Evolutionary conservation across 2,329 filamentous ascomycete species (phyloP).

Genomic region (Epichloe baconii): DNA sequence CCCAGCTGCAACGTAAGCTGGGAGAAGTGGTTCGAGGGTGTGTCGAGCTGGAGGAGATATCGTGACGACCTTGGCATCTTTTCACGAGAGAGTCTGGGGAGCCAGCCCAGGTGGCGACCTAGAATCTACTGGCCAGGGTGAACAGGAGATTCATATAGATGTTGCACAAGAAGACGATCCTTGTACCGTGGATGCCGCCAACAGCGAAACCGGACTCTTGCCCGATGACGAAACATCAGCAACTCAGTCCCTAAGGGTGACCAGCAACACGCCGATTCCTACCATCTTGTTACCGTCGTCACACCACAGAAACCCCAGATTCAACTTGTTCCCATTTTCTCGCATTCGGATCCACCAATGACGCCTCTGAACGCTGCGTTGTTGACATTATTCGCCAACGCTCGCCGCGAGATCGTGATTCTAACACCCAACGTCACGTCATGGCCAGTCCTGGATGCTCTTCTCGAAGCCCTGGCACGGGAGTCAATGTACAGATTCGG

Average conservation of each 20-base stretch:
- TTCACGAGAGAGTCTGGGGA: conserved; percentile 59
- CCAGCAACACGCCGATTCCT: conserved; percentile 19
- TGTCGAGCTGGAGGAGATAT: conserved; percentile 48
- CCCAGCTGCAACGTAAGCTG: conserved; percentile 78
- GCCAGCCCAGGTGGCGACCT: conserved; percentile 9
- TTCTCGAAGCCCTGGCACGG: conserved; percentile 47
- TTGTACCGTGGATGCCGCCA: background rate
- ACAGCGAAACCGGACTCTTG: conserved; percentile 6
- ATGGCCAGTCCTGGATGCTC: conserved; percentile 44
- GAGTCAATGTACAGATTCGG: conserved; percentile 54
- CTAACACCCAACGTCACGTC: conserved; percentile 71
- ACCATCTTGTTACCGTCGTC: conserved; percentile 62
- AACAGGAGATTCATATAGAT: background rate
- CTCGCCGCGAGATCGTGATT: conserved; percentile 48
- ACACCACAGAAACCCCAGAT: conserved; percentile 56
- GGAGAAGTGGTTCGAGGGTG: conserved; percentile 79
- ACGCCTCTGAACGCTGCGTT: conserved; percentile 58
- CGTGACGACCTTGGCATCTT: conserved; percentile 47
- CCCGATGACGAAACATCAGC: conserved; percentile 12
- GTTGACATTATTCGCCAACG: conserved; percentile 45
- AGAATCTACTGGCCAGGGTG: background rate
- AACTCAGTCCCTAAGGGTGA: conserved; percentile 17
- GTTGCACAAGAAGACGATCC: background rate
- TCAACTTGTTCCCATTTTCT: conserved; percentile 45
- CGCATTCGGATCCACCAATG: conserved; percentile 34